Evolutionary conservation across 768 basidiomycete genomes (phyloP).

Genomic region (Boletus barrowsii): DNA sequence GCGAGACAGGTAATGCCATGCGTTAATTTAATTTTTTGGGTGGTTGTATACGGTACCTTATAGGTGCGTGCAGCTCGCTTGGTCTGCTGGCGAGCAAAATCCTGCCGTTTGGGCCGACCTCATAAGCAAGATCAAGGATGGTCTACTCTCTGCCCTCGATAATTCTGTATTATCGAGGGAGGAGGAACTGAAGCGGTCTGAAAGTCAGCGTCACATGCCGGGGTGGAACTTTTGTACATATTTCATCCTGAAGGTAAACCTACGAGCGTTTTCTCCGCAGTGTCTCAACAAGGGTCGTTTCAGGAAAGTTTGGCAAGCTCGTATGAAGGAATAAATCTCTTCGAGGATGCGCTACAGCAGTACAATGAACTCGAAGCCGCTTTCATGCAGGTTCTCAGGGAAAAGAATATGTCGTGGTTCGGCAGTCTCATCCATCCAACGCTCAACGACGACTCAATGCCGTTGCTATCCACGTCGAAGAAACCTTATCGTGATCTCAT

Average conservation of each 20-base stretch:
- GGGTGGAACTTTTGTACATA: slow-evolving; percentile 99
- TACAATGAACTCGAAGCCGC: slow-evolving; percentile 90
- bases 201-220: slow-evolving; percentile 85
- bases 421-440: slow-evolving; percentile 73
- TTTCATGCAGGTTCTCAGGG: slow-evolving; percentile 71
- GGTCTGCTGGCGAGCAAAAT: slow-evolving; percentile 68
- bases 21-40: slow-evolving; percentile 3
- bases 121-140: slow-evolving; percentile 86
- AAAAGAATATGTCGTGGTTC: slow-evolving; percentile 91
- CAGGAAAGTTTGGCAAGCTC: slow-evolving; percentile 94
- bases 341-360: slow-evolving; percentile 84
- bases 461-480: slow-evolving; percentile 72
- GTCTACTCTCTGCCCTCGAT: slow-evolving; percentile 82
- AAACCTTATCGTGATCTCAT: slow-evolving; percentile 91
- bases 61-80: slow-evolving; percentile 82
- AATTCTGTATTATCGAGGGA: slow-evolving; percentile 71
- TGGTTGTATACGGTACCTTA: slow-evolving; percentile 14
- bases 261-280: background rate
- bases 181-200: slow-evolving; percentile 88
- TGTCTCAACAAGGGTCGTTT: background rate
- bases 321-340: slow-evolving; percentile 84
- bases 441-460: slow-evolving; percentile 72
- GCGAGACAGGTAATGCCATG: slow-evolving; percentile 58
- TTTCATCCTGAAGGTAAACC: slow-evolving; percentile 87
- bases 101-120: slow-evolving; percentile 87